Percentiles rank a stretch among this genome's conserved stretches.
Evolutionary conservation across 129 eudicot genomes (phyloP).

Genomic region (Erigeron canadensis): DNA sequence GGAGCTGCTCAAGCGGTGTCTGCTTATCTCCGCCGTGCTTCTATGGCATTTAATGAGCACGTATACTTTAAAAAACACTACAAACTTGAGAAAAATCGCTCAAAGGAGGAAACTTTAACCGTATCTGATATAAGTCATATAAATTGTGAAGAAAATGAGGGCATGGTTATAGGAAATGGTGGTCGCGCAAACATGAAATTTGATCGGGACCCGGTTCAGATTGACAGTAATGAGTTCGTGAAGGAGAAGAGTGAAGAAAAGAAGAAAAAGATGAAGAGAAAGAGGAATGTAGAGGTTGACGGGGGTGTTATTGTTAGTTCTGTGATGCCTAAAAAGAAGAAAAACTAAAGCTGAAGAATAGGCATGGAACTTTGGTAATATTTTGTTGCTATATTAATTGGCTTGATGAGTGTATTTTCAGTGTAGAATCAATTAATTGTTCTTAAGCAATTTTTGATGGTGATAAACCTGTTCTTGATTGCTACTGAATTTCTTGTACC

Average conservation of each 20-base stretch:
- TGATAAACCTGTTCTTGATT: slow-evolving; percentile 21
- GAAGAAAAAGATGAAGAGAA: slow-evolving; percentile 28
- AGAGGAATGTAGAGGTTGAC: slow-evolving; percentile 34
- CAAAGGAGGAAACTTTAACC: slow-evolving; percentile 21
- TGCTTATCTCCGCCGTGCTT: slow-evolving; percentile 47
- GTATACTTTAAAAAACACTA: slow-evolving; percentile 32
- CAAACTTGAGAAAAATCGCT: slow-evolving; percentile 8
- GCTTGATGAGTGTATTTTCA: slow-evolving; percentile 12
- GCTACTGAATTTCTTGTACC: neutral
- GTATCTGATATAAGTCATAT: slow-evolving; percentile 23
- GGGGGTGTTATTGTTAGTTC: slow-evolving; percentile 20
- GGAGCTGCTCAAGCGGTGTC: slow-evolving; percentile 56
- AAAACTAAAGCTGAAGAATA: slow-evolving; percentile 28
- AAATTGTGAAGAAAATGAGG: slow-evolving; percentile 20
- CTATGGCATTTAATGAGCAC: slow-evolving; percentile 43
- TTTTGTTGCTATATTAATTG: slow-evolving; percentile 21
- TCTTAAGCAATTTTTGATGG: slow-evolving; percentile 25
- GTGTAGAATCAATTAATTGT: neutral
- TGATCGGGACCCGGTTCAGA: slow-evolving; percentile 4
- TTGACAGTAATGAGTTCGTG: slow-evolving; percentile 9
- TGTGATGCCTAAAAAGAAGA: slow-evolving; percentile 17
- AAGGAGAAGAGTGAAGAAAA: slow-evolving; percentile 25
- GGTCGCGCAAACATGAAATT: slow-evolving; percentile 6
- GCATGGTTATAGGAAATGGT: slow-evolving; percentile 21
- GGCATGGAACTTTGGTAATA: slow-evolving; percentile 11